Base-by-base conservation (phyloP, 257 asterid genomes). In the Solanum chmielewskii region DNA sequence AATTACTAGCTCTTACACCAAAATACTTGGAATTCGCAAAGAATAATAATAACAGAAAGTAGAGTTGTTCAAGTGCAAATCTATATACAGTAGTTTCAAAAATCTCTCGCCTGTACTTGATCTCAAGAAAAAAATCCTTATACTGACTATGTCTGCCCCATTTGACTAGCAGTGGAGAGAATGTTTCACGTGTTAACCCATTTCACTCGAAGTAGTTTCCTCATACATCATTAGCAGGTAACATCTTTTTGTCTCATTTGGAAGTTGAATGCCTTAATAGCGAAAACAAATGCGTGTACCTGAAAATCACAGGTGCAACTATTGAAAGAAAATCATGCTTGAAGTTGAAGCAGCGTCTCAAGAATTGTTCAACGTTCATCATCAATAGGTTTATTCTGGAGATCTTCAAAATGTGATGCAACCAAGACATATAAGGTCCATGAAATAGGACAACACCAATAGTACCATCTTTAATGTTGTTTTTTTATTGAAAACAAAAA, bases 391-490 rank as follows among this genome's bases (percentile, higher is more conserved):
- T 14, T 68, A 7, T 74, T 85, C 15, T 85, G 78, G 1, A 88
- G 33, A 35, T 95, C 94, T 74, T 95, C 98, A 39, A 90, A 95
- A 60, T 95, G 98, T 4, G 96, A 88, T 11, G 87, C 87, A 23
- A 92, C 77, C 86, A 94, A 56, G 2, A 96, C 98, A 31, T 95
- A 93, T 91, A 95, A 86, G 4, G 96, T 92, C 87, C 93, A 94
- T 1, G 98, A 87, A 18, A 93, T 66, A 0, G 98, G 98, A 11
- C 91, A 88, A 41, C 75, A 90, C 95, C 96, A 95, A 70, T 92
- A 94, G 90, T 92, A 92, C 98, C 96, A 92, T 92, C 96, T 98
- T 94, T 94, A 92, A 74, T 91, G 87, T 96, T 95, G 11, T 90
- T 85, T 31, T 9, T 20, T 11, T 11, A 62, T 10, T 11, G 47